Conservation (phyloP, 1,139 yeast species). For the Scheffersomyces cryptocercus region DNA sequence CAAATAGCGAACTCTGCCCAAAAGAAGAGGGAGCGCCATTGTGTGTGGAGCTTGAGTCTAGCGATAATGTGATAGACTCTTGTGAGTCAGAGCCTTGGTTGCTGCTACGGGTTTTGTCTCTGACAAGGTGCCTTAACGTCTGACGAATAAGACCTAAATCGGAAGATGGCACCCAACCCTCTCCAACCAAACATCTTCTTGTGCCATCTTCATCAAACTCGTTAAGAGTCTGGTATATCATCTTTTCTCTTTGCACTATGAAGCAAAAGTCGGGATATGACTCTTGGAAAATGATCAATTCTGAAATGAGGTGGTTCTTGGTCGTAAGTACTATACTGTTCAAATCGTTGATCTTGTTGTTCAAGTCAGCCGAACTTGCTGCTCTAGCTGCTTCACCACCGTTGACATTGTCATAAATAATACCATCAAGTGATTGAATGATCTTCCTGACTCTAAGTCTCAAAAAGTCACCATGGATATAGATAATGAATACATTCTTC, state of each 20-base stretch:
- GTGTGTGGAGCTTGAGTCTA: slow-evolving; percentile 7
- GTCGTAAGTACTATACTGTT: slow-evolving; percentile 68
- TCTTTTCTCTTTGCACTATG: slow-evolving; percentile 66
- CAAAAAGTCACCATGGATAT: slow-evolving; percentile 82
- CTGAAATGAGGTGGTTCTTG: slow-evolving; percentile 66
- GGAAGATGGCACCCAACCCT: slow-evolving; percentile 84
- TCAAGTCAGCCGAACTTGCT: slow-evolving; percentile 60
- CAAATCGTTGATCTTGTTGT: slow-evolving; percentile 49
- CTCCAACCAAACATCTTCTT: slow-evolving; percentile 90
- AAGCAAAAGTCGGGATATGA: slow-evolving; percentile 34
- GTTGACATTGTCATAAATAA: slow-evolving; percentile 62
- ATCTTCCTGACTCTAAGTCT: slow-evolving; percentile 69
- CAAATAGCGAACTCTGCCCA: slow-evolving; percentile 43
- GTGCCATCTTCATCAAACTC: slow-evolving; percentile 81
- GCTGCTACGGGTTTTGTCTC: slow-evolving; percentile 19
- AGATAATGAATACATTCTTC: slow-evolving; percentile 78
- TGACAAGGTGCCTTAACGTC: slow-evolving; percentile 26
- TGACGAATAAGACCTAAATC: slow-evolving; percentile 26
- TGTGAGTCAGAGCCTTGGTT: slow-evolving; percentile 10
- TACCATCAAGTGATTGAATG: slow-evolving; percentile 83
- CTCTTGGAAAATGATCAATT: slow-evolving; percentile 69
- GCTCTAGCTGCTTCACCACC: slow-evolving; percentile 54
- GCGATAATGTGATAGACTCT: slow-evolving; percentile 23
- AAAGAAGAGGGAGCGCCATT: slow-evolving; percentile 9
- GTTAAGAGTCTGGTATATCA: slow-evolving; percentile 74